Base-by-base conservation (phyloP, 2,329 filamentous ascomycete species). In the Cyphellophora attinorum region DNA sequence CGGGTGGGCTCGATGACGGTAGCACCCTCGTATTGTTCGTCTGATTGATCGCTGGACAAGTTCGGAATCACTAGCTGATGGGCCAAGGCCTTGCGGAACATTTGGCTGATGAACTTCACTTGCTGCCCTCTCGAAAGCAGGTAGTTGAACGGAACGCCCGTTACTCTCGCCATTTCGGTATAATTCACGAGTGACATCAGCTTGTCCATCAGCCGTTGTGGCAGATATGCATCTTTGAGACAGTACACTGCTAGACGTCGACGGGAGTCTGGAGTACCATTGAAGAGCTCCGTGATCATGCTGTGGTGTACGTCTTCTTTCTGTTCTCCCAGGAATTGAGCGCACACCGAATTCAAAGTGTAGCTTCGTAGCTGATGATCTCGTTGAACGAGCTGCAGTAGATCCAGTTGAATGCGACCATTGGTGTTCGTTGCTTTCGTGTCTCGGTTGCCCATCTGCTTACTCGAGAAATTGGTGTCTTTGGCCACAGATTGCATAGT, bases 121-220 rank as follows among this genome's bases (percentile, higher is more conserved):
- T 98, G 93, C 57, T 98, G 91, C 29, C 91, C 91, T 53, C 88
- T 79, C 15, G 91, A 78, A 2, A 98, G 72, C 29, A 98, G 71
- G 53, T 81, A 93, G 55, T 94, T 96, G 68, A 98, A 98, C 0
- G 91, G 91, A 4, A 98, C 89, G 50, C 91, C 91, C 16, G 93
- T 98, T 61, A 98, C 91, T 75, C 91, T 91, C 38, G 91, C 89
- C 91, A 98, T 98, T 62, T 98, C 91, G 0, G 91, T 96, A 53
- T 96, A 96, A 57, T 98, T 98, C 61, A 94, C 83, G n/a, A 98
- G 68, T 60, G 91, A 96, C 54, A 93, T 96, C 16, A 98, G 69
- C 59, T 98, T 98, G 55, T 98, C 91, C 79, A 98, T 88, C 33
- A 98, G 61, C 40, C 93, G 69, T 53, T 96, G 88, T 1, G 91